phyloP scores from a whole-genome alignment of 345 rosid species.

The Salix viminalis region DNA sequence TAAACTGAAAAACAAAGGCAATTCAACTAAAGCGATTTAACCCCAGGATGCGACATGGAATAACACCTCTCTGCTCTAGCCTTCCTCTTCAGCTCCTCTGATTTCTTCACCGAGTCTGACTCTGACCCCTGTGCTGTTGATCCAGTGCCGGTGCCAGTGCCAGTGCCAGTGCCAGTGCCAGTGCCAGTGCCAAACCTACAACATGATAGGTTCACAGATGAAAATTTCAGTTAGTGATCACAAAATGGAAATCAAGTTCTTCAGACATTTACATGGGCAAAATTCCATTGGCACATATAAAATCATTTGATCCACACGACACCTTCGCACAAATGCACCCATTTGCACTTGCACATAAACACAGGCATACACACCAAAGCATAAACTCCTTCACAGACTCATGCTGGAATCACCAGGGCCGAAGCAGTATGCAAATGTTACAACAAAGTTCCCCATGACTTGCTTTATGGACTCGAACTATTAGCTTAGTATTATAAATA shows the following conservation, averaged over 20 bases:
- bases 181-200: conserved; percentile 68
- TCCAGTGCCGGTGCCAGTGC: background rate
- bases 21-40: background rate
- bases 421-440: too few species aligned
- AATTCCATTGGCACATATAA: too few species aligned
- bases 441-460: background rate
- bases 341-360: too few species aligned
- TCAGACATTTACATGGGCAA: background rate
- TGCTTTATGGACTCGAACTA: too few species aligned
- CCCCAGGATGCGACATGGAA: background rate
- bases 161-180: background rate
- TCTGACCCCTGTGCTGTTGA: conserved; percentile 15
- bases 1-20: background rate
- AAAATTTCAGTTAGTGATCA: background rate
- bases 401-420: background rate
- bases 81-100: conserved; percentile 82
- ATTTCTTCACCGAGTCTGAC: conserved; percentile 45
- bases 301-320: too few species aligned
- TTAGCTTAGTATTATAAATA: too few species aligned
- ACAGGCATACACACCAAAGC: background rate
- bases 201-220: background rate
- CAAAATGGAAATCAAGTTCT: background rate
- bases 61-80: conserved; percentile 89
- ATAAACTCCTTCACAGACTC: background rate
- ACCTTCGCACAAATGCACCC: too few species aligned